These are phyloP conservation scores for Lachancea sp. DNA, from an alignment of 805 yeast genomes.

Conservation along the genomic window DNA sequence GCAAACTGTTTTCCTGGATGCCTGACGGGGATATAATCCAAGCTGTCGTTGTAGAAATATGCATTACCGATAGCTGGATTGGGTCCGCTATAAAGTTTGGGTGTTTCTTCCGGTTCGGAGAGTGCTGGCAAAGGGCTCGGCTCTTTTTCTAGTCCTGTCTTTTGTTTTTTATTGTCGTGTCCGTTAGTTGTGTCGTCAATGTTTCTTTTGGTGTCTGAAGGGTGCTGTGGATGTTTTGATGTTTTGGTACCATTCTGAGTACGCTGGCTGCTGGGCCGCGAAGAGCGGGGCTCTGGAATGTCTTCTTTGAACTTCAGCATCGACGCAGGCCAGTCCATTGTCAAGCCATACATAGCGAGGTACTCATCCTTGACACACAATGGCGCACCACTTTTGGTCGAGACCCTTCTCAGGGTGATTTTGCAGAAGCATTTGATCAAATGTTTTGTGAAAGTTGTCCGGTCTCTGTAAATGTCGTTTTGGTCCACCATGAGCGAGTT, in stretches of 20 bases:
- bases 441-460: constrained; percentile 85
- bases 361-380: constrained; percentile 85
- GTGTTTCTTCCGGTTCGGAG: constrained; percentile 24
- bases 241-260: neutral
- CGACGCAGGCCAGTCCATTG: constrained; percentile 31
- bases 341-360: constrained; percentile 31
- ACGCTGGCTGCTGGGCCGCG: neutral
- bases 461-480: constrained; percentile 68
- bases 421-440: constrained; percentile 83
- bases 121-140: constrained; percentile 12
- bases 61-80: constrained; percentile 16
- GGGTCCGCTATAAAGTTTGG: constrained; percentile 22
- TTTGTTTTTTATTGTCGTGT: constrained; percentile 12
- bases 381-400: constrained; percentile 85
- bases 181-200: constrained; percentile 5
- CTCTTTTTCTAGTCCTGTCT: constrained; percentile 1
- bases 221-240: neutral
- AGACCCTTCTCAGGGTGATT: constrained; percentile 58
- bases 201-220: neutral
- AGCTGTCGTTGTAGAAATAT: constrained; percentile 17
- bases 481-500: constrained; percentile 67
- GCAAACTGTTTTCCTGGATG: constrained; percentile 7
- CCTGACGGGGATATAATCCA: constrained; percentile 18
- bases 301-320: constrained; percentile 30
- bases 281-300: neutral